phyloP scores from a whole-genome alignment of 306 rosid species.

The Rosa lucieae region DNA sequence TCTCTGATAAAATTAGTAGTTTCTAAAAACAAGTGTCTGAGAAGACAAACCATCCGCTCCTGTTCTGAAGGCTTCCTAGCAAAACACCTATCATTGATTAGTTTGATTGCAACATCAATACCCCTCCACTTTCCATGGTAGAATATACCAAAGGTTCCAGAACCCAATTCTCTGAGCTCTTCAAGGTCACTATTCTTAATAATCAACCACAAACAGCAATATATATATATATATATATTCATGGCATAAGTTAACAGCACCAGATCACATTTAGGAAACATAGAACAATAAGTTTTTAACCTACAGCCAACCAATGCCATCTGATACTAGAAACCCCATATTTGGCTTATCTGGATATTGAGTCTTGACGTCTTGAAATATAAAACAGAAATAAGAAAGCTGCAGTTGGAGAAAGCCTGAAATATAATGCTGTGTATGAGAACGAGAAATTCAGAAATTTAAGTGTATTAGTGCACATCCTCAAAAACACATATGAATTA shows the following conservation, averaged over 20 bases:
- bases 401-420: background rate
- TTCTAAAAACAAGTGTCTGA: background rate
- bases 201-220: slow-evolving; percentile 41
- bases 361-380: slow-evolving; percentile 53
- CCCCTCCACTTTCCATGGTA: slow-evolving; percentile 99
- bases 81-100: slow-evolving; percentile 89
- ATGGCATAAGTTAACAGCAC: slow-evolving; percentile 19
- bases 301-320: slow-evolving; percentile 73
- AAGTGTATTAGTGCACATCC: background rate
- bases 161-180: slow-evolving; percentile 78
- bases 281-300: slow-evolving; percentile 34
- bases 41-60: slow-evolving; percentile 75
- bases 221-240: background rate
- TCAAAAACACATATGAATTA: slow-evolving; percentile 4
- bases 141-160: slow-evolving; percentile 89
- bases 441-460: background rate
- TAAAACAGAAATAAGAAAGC: slow-evolving; percentile 3
- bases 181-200: slow-evolving; percentile 83
- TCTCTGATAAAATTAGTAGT: slow-evolving; percentile 45
- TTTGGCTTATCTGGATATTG: slow-evolving; percentile 53
- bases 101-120: slow-evolving; percentile 85
- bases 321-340: slow-evolving; percentile 58
- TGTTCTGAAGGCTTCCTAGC: slow-evolving; percentile 89
- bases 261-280: slow-evolving; percentile 20
- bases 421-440: background rate